Base-by-base conservation (phyloP, 108 stramenopile genomes). In the Cylindrotheca fusiformis region DNA sequence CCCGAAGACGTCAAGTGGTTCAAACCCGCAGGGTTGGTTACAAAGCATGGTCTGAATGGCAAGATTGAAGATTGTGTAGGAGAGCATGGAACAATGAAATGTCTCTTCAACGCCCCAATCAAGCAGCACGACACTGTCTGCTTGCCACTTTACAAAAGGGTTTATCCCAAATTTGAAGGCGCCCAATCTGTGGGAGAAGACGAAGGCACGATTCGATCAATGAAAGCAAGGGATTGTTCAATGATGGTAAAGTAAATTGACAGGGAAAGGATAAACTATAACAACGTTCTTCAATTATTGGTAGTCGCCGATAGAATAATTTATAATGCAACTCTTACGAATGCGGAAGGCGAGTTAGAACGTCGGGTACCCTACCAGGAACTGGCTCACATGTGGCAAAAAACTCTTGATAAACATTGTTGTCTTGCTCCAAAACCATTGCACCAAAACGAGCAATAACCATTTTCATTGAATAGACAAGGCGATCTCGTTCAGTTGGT, bases 11-110 rank as follows among this genome's bases (percentile, higher is more conserved):
- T 97, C 22, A 85, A 81, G 77, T 99, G 96, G 97, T 99, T 99
- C 88, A 96, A 96, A 66, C 98, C 98, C 10, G 96, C 98, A 20
- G 96, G 90, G 49, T 74, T 99, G 30, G 69, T 74, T 17, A 99
- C 98, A 45, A 98, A 98, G 77, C 94, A 97, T 65, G 99, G 99
- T 4, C 78, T 98, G 53, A 78, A 88, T 61, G 98, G 97, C 55
- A 94, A 97, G 65, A 99, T 99, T 53, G 68, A 84, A 46, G 84
- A 97, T 52, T 91, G 97, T 44, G 85, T 98, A 32, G 99, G 99
- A 33, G 97, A 97, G 49, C 99, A 99, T 65, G 99, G 99, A 30
- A 87, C 95, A n/a, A 96, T 98, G 94, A 99, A 99, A 74, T 95
- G 95, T 60, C 76, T 90, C 0, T 98, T 99, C 83, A 95, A 94